Conservation (phyloP, 768 basidiomycete genomes). For the Pulveroboletus sp. region DNA sequence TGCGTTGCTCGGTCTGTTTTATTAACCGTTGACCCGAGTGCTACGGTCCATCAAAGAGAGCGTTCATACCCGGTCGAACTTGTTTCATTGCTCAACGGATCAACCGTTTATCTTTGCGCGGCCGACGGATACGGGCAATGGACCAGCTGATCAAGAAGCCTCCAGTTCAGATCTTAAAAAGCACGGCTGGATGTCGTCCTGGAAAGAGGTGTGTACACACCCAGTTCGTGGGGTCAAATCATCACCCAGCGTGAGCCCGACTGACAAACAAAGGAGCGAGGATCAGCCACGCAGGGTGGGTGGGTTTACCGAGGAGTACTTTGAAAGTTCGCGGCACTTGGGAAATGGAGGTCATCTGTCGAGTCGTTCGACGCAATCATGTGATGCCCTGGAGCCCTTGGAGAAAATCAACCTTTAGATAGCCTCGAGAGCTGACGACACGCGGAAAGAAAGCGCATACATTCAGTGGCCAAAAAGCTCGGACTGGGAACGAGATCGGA, state of each 20-base stretch:
- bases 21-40: background rate
- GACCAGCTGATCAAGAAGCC: background rate
- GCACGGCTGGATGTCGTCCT: background rate
- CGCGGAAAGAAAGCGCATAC: conserved; percentile 6
- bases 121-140: background rate
- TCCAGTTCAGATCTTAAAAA: background rate
- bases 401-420: conserved; percentile 6
- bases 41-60: background rate
- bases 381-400: background rate
- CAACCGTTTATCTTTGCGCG: background rate
- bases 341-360: background rate
- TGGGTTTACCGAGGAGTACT: background rate
- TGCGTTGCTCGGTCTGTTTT: background rate
- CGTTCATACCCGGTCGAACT: background rate
- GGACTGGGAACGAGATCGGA: conserved; percentile 3
- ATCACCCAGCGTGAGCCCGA: background rate
- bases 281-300: background rate
- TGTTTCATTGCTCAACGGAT: background rate
- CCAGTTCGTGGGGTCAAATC: background rate
- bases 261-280: background rate
- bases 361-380: background rate
- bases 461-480: background rate
- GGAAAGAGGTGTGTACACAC: background rate
- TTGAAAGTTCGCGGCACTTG: conserved; percentile 2
- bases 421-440: conserved; percentile 9